Evolutionary conservation across 1,284 basidiomycete genomes (phyloP), one percentile per base, ranked within the genome.

Genomic region (Amylostereum areolatum): DNA sequence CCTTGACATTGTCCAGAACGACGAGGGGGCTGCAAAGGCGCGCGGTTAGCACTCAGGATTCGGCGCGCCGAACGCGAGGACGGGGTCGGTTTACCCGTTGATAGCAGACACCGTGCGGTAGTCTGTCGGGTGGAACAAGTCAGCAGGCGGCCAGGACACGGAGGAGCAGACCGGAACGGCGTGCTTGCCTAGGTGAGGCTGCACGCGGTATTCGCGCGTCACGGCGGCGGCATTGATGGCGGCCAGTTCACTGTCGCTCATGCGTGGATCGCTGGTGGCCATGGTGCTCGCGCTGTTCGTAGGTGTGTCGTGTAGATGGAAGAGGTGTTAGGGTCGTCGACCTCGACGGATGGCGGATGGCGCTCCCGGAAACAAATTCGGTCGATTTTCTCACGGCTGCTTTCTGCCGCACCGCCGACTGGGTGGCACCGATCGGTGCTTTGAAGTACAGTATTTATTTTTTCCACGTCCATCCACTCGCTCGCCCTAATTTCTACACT

Each of bases 1-100:
- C 92, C 75, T 98, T 98, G 80, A 99, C 97, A 67, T 99, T 97
- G 73, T 99, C 97, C 56, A 99, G 77, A 12, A 99, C 87, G 52
- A 99, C 97, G 48, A 99, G 78, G 42, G 92, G 92, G 46, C 92
- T 95, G 62, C 28, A 37, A 37, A 30, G 45, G 53, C 51, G 53
- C 55, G 50, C 60, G 48, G 52, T 49, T 49, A 57, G 52, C 50
- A 54, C 49, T 36, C 47, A 47, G 45, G 52, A 12, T 11, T 46
- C 18, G 45, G 27, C 47, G 48, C 37, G 49, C 47, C 50, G 12
- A 55, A 41, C 31, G 31, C 33, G 24, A 12, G n/a, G n/a, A n/a
- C n/a, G n/a, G n/a, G n/a, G n/a, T n/a, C n/a, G n/a, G 45, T 81
- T 71, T 64, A 91, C 92, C 94, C 95, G 65, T 98, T 98, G 69